phyloP scores from a whole-genome alignment of 306 rosid species.

The Biancaea sappan region DNA sequence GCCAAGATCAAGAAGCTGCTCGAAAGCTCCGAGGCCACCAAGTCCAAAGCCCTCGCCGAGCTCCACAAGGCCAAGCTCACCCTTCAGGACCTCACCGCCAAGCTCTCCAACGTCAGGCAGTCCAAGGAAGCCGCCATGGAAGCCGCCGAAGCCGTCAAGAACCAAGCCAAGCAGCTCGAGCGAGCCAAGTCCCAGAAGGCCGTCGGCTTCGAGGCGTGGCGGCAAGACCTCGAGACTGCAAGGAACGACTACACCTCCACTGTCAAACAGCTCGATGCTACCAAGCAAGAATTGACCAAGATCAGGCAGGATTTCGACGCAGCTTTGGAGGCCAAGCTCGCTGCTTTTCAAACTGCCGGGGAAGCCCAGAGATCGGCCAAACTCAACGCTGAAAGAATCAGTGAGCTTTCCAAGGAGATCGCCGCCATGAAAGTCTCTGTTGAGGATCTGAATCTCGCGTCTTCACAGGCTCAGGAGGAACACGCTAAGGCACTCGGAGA shows the following conservation, averaged over 20 bases:
- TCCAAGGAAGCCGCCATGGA: conserved; percentile 71
- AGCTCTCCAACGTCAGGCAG: conserved; percentile 54
- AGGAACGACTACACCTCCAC: conserved; percentile 63
- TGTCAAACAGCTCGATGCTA: conserved; percentile 71
- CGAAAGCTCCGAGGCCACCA: conserved; percentile 50
- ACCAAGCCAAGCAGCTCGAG: conserved; percentile 67
- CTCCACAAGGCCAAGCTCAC: conserved; percentile 74
- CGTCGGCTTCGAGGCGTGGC: conserved; percentile 62
- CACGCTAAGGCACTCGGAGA: conserved; percentile 47
- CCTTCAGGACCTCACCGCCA: conserved; percentile 56
- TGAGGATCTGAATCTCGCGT: conserved; percentile 53
- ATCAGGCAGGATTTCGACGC: conserved; percentile 87
- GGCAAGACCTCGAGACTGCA: conserved; percentile 65
- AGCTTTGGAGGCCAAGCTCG: conserved; percentile 75
- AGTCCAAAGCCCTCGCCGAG: conserved; percentile 56
- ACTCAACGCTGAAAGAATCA: conserved; percentile 52
- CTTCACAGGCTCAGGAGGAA: conserved; percentile 54
- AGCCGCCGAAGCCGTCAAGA: conserved; percentile 66
- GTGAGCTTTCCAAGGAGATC: conserved; percentile 64
- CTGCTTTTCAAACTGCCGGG: conserved; percentile 87
- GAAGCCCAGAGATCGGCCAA: conserved; percentile 83
- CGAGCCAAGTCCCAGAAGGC: conserved; percentile 51
- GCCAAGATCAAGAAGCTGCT: conserved; percentile 58
- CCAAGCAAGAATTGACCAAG: conserved; percentile 84
- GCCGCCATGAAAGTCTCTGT: conserved; percentile 59